Conservation (phyloP, 192 early-diverging fungal species). For the Gonapodya sp. region DNA sequence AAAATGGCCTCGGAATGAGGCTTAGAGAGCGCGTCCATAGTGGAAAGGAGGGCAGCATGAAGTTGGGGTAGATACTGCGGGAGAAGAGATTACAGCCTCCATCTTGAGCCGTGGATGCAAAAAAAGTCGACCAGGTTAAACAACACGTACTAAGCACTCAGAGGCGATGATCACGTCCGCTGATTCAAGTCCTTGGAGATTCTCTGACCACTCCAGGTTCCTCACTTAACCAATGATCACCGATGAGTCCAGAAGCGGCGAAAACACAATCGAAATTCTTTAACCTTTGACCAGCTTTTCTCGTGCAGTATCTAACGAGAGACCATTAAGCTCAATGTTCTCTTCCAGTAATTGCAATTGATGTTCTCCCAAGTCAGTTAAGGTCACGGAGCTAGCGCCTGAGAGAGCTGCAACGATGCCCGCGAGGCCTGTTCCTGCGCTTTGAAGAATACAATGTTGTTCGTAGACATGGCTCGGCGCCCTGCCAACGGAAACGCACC, state of each 20-base stretch:
- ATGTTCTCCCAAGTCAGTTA: background rate
- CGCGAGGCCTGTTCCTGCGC: background rate
- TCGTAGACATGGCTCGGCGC: no score
- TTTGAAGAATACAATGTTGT: background rate
- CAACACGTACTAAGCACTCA: background rate
- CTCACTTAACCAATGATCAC: no score
- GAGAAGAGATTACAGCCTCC: no score
- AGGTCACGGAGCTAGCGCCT: background rate
- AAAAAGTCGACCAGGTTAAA: no score
- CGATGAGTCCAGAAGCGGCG: no score
- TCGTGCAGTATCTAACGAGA: no score
- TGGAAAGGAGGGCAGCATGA: background rate
- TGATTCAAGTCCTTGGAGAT: no score
- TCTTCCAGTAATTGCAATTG: background rate
- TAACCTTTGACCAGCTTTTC: no score
- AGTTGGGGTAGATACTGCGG: background rate
- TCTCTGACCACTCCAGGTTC: no score
- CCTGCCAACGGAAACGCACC: background rate
- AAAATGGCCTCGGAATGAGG: background rate
- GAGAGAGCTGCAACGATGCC: background rate
- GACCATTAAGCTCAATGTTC: background rate
- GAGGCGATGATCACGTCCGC: background rate
- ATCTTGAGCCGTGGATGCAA: no score
- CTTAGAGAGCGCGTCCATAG: background rate
- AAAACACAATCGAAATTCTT: no score